Percentiles rank a stretch among this genome's conserved stretches.
Evolutionary conservation across 345 rosid species (phyloP).

Genomic region (Eucalyptus pauciflora): DNA sequence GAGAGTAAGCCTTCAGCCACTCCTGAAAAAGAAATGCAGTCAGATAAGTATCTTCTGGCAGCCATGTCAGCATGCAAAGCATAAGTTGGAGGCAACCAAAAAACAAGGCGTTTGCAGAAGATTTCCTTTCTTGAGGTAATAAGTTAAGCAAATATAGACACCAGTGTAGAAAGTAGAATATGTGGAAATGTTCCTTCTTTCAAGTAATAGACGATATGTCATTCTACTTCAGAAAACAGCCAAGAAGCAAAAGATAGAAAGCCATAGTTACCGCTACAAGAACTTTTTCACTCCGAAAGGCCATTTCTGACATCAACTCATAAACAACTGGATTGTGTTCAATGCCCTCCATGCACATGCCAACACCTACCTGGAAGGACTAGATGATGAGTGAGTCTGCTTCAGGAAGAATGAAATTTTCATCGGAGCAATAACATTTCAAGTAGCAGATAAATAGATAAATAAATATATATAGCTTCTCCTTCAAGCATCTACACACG

Average conservation of each 20-base stretch:
- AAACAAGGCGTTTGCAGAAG: background rate
- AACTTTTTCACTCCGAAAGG: conserved; percentile 69
- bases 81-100: background rate
- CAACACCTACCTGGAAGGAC: conserved; percentile 71
- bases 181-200: background rate
- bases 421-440: background rate
- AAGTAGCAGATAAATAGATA: background rate
- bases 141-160: background rate
- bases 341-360: conserved; percentile 97
- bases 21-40: conserved; percentile 27
- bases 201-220: background rate
- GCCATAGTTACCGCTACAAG: conserved; percentile 38
- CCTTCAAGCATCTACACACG: background rate
- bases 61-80: background rate
- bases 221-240: background rate
- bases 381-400: background rate
- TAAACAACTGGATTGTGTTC: conserved; percentile 94
- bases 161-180: background rate
- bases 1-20: conserved; percentile 74
- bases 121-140: background rate
- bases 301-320: conserved; percentile 93
- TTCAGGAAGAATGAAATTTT: background rate
- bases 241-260: background rate
- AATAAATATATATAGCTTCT: background rate
- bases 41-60: background rate